A percentile compares a stretch with the other conserved stretches of the same genome.
Evolutionary conservation across 1,284 basidiomycete species (phyloP).

Genomic region (Boletellus dicymbophilus): DNA sequence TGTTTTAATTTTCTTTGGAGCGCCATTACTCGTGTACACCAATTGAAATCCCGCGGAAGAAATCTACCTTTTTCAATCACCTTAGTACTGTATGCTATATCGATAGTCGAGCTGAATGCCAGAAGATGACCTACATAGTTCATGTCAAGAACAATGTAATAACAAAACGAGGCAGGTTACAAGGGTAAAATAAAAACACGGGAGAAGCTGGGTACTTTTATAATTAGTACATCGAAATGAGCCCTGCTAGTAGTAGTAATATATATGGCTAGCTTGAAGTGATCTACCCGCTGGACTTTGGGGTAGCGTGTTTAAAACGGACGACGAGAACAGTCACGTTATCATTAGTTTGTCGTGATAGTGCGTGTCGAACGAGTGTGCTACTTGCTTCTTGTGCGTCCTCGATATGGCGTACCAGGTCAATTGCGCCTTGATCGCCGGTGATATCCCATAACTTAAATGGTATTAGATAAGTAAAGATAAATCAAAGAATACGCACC

Average conservation of each 20-base stretch:
- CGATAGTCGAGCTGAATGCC: constrained; percentile 4
- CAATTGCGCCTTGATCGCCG: constrained; percentile 90
- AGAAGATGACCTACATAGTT: constrained; percentile 5
- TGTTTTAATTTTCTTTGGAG: neutral
- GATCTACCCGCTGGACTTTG: constrained; percentile 17
- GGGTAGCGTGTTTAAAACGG: constrained; percentile 52
- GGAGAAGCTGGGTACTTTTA: constrained; percentile 3
- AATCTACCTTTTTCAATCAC: no score
- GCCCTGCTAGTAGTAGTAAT: constrained; percentile 3
- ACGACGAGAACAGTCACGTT: constrained; percentile 86
- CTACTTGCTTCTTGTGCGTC: constrained; percentile 87
- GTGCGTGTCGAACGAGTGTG: constrained; percentile 82
- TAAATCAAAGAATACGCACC: constrained; percentile 51
- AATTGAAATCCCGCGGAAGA: no score
- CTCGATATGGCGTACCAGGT: constrained; percentile 73
- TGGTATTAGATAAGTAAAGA: constrained; percentile 8
- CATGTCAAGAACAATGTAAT: constrained; percentile 4
- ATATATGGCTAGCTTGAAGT: neutral
- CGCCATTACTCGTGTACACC: no score
- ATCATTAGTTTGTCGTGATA: constrained; percentile 88
- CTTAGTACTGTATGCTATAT: constrained; percentile 7
- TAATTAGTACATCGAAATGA: constrained; percentile 9
- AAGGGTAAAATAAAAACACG: constrained; percentile 4
- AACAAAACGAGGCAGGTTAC: constrained; percentile 1
- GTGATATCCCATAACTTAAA: constrained; percentile 96